Base-by-base conservation (phyloP, 1,284 basidiomycete genomes). In the Trametes pubescens region DNA sequence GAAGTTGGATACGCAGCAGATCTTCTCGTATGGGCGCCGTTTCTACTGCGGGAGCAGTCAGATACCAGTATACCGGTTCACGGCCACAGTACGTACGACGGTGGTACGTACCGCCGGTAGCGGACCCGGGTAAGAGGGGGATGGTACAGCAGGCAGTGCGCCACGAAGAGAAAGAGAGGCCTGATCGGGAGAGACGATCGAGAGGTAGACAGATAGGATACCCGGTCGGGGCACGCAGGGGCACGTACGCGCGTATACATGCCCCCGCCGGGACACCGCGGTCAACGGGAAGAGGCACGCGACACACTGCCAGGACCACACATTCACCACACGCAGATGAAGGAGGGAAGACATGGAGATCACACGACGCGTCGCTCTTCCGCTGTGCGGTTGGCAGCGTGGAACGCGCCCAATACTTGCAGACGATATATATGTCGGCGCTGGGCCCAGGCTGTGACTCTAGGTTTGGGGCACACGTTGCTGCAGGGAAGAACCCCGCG, bases 401-500 rank as follows among this genome's bases (percentile, higher is more conserved):
- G 51, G 10, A 40, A n/a, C 40, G 18, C 14, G 14, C 37, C 10
- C n/a, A n/a, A n/a, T n/a, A n/a, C n/a, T 2, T 38, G 37, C 37
- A 38, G 11, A 16, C 37, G 37, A 38, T 38, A 13, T 38, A 11
- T 38, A 38, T n/a, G 40, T 13, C 18, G 18, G 16, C 49, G 16
- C 37, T 10, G n/a, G 22, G 22, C 51, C 58, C 51, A 60, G 44
- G 51, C 51, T 48, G 40, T 44, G 26, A 43, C 43, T 21, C 58
- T 54, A 52, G 57, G 49, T 59, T 52, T 32, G 29, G 22, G 32
- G 57, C 38, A 43, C 43, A 29, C 8, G 34, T 34, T 32, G 40
- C 49, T 37, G 38, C 51, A 34, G 29, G 40, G 51, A 21, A 18
- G 58, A 8, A 7, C 32, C 43, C 11, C 29, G 29, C 29, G 29